Conservation (phyloP, 768 basidiomycete genomes). For the Panellus pusillus region DNA sequence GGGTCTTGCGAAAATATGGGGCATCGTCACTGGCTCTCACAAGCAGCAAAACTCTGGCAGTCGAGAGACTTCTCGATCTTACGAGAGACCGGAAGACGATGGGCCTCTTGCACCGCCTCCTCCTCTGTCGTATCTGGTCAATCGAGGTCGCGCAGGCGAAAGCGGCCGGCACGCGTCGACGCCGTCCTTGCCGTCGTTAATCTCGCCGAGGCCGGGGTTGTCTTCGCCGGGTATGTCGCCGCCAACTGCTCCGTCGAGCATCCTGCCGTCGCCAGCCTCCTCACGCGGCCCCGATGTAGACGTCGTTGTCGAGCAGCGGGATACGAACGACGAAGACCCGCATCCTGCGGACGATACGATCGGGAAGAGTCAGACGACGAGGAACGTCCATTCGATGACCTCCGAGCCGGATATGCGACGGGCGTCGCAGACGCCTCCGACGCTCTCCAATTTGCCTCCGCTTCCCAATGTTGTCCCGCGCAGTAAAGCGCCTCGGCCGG, state of each 20-base stretch:
- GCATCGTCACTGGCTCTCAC: constrained; percentile 62
- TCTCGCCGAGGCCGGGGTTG: constrained; percentile 54
- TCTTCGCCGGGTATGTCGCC: constrained; percentile 68
- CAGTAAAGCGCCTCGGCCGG: constrained; percentile 18
- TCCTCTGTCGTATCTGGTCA: constrained; percentile 84
- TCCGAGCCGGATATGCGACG: constrained; percentile 68
- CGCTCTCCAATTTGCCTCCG: constrained; percentile 21
- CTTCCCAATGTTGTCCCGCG: constrained; percentile 27
- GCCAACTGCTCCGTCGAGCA: constrained; percentile 72
- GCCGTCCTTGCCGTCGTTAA: constrained; percentile 62
- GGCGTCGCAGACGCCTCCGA: constrained; percentile 28
- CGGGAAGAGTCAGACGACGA: constrained; percentile 33
- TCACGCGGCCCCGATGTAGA: constrained; percentile 65
- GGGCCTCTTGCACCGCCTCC: constrained; percentile 87
- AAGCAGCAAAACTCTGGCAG: constrained; percentile 39
- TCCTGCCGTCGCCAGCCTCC: constrained; percentile 74
- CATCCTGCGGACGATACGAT: constrained; percentile 33
- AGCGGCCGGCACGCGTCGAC: constrained; percentile 65
- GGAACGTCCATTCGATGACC: constrained; percentile 51
- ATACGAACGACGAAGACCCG: constrained; percentile 44
- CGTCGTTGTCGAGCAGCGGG: constrained; percentile 39
- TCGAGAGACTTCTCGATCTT: constrained; percentile 36
- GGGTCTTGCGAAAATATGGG: constrained; percentile 81
- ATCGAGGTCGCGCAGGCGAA: constrained; percentile 51
- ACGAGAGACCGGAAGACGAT: constrained; percentile 62